A percentile compares a stretch with the other conserved stretches of the same genome.
phyloP scores from a whole-genome alignment of 306 rosid species.

The Lupinus albus region DNA sequence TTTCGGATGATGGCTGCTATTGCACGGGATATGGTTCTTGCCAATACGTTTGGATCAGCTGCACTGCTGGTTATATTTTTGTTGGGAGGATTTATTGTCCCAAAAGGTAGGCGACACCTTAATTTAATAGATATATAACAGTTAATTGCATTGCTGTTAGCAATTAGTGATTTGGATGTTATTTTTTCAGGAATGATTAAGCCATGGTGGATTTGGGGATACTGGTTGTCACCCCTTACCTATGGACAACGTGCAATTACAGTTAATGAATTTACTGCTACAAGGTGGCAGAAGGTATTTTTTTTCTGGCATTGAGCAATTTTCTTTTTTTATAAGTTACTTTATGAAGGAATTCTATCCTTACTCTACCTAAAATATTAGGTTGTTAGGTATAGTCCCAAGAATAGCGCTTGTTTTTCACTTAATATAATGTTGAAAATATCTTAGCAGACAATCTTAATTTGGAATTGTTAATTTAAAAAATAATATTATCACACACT shows the following conservation, averaged over 20 bases:
- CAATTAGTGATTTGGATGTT: slow-evolving; percentile 33
- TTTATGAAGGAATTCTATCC: slow-evolving; percentile 1
- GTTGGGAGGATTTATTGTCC: slow-evolving; percentile 85
- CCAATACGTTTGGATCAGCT: slow-evolving; percentile 90
- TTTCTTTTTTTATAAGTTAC: slow-evolving; percentile 13
- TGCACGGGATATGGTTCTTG: slow-evolving; percentile 80
- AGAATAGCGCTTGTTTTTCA: background rate
- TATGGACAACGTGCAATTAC: slow-evolving; percentile 78
- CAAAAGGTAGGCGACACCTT: slow-evolving; percentile 60
- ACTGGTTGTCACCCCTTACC: slow-evolving; percentile 84
- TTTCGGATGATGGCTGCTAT: slow-evolving; percentile 80
- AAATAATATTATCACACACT: too few species aligned
- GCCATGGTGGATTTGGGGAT: slow-evolving; percentile 91
- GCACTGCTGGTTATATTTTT: slow-evolving; percentile 64
- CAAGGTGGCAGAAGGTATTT: slow-evolving; percentile 82
- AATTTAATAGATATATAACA: slow-evolving; percentile 8
- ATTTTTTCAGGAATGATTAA: slow-evolving; percentile 63
- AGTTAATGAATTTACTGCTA: slow-evolving; percentile 80
- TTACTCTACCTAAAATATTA: slow-evolving; percentile 16
- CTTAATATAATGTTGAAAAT: background rate
- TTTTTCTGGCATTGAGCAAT: slow-evolving; percentile 38
- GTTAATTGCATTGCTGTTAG: background rate
- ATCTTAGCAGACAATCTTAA: background rate
- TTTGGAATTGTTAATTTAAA: background rate
- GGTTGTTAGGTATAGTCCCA: slow-evolving; percentile 3